Base-by-base conservation (phyloP, 2,329 filamentous ascomycete species). In the Aspergillus nomiae region DNA sequence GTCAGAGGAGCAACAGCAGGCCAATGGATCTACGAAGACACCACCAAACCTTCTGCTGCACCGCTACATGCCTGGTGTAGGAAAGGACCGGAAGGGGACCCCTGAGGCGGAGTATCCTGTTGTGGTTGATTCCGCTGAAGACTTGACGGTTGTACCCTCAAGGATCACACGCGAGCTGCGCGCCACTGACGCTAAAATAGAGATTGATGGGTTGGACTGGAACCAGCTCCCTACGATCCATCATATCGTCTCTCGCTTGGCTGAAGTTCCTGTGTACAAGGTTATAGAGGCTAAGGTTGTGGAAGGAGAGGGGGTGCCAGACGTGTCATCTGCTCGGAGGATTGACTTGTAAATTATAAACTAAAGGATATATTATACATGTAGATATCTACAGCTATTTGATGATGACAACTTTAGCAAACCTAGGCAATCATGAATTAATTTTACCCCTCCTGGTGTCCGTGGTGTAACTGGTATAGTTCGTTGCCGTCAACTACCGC, bases 161-260 rank as follows among this genome's bases (percentile, higher is more conserved):
- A 69, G 65, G 56, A 62, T 72, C 16, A 72, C 64, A 4, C 63
- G 69, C 10, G 46, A 73, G 21, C 67, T 66, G 1, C 66, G 58
- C 21, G 68, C 83, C 0, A 72, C 69, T 1, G 78, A 78, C 14
- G 82, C 83, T 0, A 78, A 69, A 2, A 73, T 89, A 57, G 73
- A 76, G 57, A 82, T 88, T 59, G 78, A 85, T 45, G 76, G 75
- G 0, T 67, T 83, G 19, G 82, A 86, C 67, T 86, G 82, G 86
- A 77, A 85, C 54, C 76, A 74, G 5, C 70, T 89, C 62, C 88
- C 87, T 0, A 90, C 87, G 2, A 74, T 89, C 58, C 86, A 89
- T 69, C 85, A 89, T 69, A 75, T 90, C 10, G 76, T 86, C 6
- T 73, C 76, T 24, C 77, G 81, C 16, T 71, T 89, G 61, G 81